These are phyloP conservation scores for Cytospora piceae DNA, from an alignment of 2,329 filamentous ascomycete genomes.

Conservation along the genomic window DNA sequence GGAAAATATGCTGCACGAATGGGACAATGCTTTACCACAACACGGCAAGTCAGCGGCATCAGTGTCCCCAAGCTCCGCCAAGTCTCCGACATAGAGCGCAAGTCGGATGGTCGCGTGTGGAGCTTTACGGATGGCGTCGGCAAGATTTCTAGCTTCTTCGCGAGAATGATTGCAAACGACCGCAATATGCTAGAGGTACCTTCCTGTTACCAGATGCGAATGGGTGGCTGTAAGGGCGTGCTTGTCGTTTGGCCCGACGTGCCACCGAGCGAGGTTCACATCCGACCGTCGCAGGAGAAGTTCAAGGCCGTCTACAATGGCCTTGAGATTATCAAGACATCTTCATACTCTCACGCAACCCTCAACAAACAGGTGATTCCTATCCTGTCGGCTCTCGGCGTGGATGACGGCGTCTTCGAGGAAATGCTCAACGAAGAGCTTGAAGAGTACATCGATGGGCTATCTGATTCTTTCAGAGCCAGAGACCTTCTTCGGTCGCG, in stretches of 20 bases:
- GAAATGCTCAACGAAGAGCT: constrained; percentile 71
- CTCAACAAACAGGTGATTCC: constrained; percentile 90
- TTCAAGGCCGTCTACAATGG: constrained; percentile 73
- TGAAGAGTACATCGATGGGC: constrained; percentile 68
- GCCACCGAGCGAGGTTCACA: constrained; percentile 69
- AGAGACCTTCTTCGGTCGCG: constrained; percentile 70
- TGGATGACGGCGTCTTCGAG: constrained; percentile 69
- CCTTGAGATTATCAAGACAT: constrained; percentile 84
- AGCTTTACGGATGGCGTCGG: constrained; percentile 90
- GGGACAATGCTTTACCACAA: constrained; percentile 96
- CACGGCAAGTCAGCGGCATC: constrained; percentile 70
- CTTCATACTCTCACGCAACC: constrained; percentile 74
- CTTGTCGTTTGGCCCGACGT: constrained; percentile 74
- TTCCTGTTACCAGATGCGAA: constrained; percentile 87
- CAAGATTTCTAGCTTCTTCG: constrained; percentile 81
- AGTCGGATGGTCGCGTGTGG: constrained; percentile 62
- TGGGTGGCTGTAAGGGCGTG: constrained; percentile 91
- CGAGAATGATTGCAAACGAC: constrained; percentile 72
- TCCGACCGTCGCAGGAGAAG: constrained; percentile 86
- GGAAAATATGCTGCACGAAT: constrained; percentile 88
- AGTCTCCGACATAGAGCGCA: constrained; percentile 68
- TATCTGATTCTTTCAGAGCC: constrained; percentile 67
- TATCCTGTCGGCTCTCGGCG: constrained; percentile 78
- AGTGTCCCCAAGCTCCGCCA: constrained; percentile 60
- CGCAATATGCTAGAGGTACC: constrained; percentile 68